Percentiles rank a stretch among this genome's conserved stretches.
These are phyloP conservation scores for Grigorovia yakushimaensis DNA, from an alignment of 805 yeast genomes.

Conservation along the genomic window DNA sequence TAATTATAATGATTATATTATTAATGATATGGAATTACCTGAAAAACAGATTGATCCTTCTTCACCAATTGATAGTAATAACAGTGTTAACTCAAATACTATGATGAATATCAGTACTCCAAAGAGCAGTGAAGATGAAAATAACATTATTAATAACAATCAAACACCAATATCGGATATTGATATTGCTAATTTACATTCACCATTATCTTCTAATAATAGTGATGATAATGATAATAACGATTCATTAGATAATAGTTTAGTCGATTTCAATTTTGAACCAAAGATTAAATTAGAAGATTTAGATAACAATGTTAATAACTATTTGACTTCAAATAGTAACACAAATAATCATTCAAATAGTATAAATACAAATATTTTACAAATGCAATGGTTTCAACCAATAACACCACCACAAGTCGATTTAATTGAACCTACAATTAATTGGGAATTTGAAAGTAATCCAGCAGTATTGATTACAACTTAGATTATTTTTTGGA, in stretches of 20 bases:
- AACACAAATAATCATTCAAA: neutral
- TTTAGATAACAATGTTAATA: neutral
- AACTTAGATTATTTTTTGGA: neutral
- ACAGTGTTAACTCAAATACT: no score
- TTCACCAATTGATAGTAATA: neutral
- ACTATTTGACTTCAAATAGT: neutral
- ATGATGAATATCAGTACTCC: neutral
- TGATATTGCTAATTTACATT: neutral
- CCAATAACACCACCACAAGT: slow-evolving; percentile 1
- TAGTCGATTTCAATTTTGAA: neutral
- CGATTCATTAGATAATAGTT: neutral
- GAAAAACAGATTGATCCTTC: neutral
- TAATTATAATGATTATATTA: neutral
- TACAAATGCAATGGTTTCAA: slow-evolving; percentile 3
- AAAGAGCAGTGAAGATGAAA: neutral
- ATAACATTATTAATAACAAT: no score
- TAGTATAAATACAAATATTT: neutral
- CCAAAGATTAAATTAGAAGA: neutral
- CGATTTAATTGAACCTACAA: neutral
- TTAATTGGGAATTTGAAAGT: slow-evolving; percentile 2
- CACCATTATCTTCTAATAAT: neutral
- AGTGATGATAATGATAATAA: neutral
- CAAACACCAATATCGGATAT: neutral
- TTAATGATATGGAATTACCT: neutral
- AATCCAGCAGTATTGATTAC: slow-evolving; percentile 4